Conservation (phyloP, 257 asterid genomes). For the Perilla frutescens region DNA sequence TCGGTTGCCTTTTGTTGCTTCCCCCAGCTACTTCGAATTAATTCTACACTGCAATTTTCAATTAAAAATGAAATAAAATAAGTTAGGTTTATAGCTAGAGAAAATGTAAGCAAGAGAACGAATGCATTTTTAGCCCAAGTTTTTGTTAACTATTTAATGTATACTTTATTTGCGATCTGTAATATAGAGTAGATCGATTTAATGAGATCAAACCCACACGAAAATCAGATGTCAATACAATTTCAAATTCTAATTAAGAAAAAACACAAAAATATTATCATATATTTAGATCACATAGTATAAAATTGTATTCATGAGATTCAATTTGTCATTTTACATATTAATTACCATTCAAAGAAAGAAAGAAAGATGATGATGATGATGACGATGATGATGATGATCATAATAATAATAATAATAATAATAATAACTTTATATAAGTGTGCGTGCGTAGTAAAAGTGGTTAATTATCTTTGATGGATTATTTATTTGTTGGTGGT, state of each 20-base stretch:
- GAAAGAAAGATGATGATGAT: too few relatives aligned
- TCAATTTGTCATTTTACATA: background rate
- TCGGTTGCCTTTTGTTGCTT: background rate
- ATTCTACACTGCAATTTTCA: background rate
- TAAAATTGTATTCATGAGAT: background rate
- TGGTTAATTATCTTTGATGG: too few relatives aligned
- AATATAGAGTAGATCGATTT: background rate
- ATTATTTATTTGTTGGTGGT: too few relatives aligned
- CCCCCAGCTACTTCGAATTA: background rate
- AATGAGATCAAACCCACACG: background rate
- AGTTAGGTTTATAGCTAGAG: conserved; percentile 13
- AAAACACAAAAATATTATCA: background rate
- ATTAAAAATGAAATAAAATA: background rate
- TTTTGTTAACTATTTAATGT: too few relatives aligned
- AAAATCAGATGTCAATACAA: background rate
- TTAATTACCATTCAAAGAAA: too few relatives aligned
- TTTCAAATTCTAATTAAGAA: too few relatives aligned
- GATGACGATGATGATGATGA: too few relatives aligned
- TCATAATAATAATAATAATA: too few relatives aligned
- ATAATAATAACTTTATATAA: too few relatives aligned
- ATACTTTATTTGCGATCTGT: background rate
- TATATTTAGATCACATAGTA: background rate
- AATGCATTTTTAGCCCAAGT: background rate
- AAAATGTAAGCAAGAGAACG: background rate
- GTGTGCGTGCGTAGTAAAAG: too few relatives aligned